phyloP scores from a whole-genome alignment of 1,139 yeast species.

The Taphrina deformans region DNA sequence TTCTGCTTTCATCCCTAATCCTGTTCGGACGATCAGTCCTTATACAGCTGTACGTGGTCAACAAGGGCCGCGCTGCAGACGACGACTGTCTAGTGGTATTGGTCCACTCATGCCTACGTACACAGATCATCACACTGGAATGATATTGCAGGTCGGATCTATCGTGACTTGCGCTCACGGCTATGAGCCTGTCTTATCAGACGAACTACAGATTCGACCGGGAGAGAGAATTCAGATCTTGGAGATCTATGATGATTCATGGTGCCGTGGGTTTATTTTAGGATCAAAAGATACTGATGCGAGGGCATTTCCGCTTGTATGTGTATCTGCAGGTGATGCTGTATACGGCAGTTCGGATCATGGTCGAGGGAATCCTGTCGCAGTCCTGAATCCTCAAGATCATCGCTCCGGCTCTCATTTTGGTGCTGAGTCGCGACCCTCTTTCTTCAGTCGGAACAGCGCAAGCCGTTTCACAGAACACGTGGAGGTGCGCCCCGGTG shows the following conservation, averaged over 20 bases:
- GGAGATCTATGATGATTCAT: constrained; percentile 17
- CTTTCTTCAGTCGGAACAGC: background rate
- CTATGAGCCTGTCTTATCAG: constrained; percentile 19
- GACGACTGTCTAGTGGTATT: background rate
- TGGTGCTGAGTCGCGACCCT: background rate
- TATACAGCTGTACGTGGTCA: background rate
- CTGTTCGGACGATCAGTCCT: background rate
- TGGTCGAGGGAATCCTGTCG: too few species aligned
- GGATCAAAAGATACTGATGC: background rate
- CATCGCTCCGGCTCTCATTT: too few species aligned
- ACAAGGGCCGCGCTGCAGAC: background rate
- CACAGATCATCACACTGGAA: constrained; percentile 17
- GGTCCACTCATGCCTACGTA: background rate
- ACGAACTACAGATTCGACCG: constrained; percentile 2
- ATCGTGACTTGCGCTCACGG: constrained; percentile 13
- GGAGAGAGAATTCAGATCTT: constrained; percentile 2
- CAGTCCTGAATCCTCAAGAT: too few species aligned
- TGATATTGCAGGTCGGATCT: background rate
- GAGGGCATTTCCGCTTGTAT: constrained; percentile 11
- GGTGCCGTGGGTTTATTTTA: constrained; percentile 15
- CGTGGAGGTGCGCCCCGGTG: background rate
- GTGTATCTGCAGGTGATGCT: constrained; percentile 57
- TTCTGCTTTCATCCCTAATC: background rate
- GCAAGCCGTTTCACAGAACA: constrained; percentile 5
- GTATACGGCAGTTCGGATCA: too few species aligned